Evolutionary conservation across 2,329 filamentous ascomycete genomes (phyloP), one percentile per base, ranked within the genome.

Genomic region (Alternaria arborescens): DNA sequence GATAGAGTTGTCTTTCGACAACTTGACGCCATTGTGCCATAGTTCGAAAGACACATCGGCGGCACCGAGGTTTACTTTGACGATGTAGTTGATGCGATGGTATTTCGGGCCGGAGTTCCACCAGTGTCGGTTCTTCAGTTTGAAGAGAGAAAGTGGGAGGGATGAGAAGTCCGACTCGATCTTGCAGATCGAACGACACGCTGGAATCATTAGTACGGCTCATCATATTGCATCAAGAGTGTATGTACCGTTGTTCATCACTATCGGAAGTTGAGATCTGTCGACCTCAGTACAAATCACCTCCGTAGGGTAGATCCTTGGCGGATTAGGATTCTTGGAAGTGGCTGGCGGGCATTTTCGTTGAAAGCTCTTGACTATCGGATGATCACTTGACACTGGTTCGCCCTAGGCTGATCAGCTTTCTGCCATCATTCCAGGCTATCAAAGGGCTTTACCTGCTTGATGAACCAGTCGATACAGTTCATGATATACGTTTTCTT

Each of bases 401-500:
- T 71, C 61, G 22, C 66, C 65, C 66, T 71, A 3, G 78, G 62
- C 41, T 74, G 55, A 20, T 51, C 22, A 60, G 58, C 24, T 8
- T 6, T 26, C 30, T 5, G 14, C 28, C 38, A 5, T 52, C 26
- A 4, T 8, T 22, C 4, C 7, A 26, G 14, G 22, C 12, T n/a
- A 5, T 22, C 6, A 18, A 12, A 34, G 12, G 6, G 24, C 14
- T 30, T 44, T 55, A 51, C 66, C 52, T 67, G 60, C 52, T 71
- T 76, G 12, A 79, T 70, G 52, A 78, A 78, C 77, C 77, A 79
- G 8, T 71, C 77, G 10, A 79, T 71, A 10, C 70, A 72, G 30
- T 78, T 60, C 40, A 70, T 65, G n/a, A 79, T 65, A 48, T 79
- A 79, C 14, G 67, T 24, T 38, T 77, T 78, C n/a, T 71, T 70